phyloP scores from a whole-genome alignment of 305 asterid genomes.

The Fraxinus paxiana region DNA sequence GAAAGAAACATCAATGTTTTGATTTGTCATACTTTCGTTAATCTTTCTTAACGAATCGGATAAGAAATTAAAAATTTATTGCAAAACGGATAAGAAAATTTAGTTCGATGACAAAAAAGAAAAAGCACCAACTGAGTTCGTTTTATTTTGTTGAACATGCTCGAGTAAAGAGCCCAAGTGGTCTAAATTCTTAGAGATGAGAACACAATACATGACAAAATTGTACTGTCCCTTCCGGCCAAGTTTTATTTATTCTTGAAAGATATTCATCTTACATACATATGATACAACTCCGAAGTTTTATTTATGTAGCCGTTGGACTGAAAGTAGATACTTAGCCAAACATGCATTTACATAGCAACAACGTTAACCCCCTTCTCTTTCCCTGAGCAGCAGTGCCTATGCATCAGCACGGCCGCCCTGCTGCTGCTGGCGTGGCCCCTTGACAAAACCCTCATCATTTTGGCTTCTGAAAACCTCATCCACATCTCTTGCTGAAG shows the following conservation, averaged over 20 bases:
- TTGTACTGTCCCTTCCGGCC: not conserved
- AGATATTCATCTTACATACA: not conserved
- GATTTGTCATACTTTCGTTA: too few species aligned
- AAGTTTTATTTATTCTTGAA: not conserved
- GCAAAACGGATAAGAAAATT: too few species aligned
- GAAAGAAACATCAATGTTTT: too few species aligned
- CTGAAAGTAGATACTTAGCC: not conserved
- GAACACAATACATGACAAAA: not conserved
- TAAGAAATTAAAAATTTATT: too few species aligned
- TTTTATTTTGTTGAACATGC: too few species aligned
- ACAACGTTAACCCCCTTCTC: not conserved
- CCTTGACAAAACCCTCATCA: conserved; percentile 57
- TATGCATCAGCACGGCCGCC: conserved; percentile 34
- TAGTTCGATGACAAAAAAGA: too few species aligned
- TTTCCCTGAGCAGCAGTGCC: not conserved
- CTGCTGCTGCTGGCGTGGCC: conserved; percentile 41
- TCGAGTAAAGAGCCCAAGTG: too few species aligned
- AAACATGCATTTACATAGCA: not conserved
- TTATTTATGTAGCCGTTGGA: not conserved
- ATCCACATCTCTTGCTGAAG: conserved; percentile 57
- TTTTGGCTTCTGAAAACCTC: conserved; percentile 44
- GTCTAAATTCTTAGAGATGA: not conserved
- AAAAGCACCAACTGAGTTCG: too few species aligned
- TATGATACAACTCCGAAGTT: not conserved
- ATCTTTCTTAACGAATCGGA: too few species aligned